Evolutionary conservation across 768 basidiomycete species (phyloP).

Genomic region (Russula vinacea): DNA sequence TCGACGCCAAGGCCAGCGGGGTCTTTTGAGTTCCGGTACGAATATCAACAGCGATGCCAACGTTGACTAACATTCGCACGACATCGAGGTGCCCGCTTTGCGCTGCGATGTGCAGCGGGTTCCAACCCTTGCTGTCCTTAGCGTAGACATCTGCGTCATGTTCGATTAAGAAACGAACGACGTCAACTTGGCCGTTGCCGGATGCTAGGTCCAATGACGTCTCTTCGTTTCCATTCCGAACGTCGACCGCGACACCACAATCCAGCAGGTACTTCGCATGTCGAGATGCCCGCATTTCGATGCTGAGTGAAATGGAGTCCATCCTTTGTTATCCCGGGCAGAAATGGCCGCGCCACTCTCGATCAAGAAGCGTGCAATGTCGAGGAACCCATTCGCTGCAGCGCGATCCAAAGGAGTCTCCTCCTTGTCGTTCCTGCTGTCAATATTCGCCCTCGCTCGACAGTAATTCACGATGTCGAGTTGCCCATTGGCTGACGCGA

Average conservation of each 20-base stretch:
- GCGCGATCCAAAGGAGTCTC: conserved; percentile 6
- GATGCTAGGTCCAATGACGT: conserved; percentile 8
- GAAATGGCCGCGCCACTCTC: background rate
- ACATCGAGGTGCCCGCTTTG: background rate
- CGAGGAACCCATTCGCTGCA: background rate
- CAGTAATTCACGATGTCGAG: background rate
- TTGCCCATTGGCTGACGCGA: background rate
- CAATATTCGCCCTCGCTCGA: conserved; percentile 5
- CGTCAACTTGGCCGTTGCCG: background rate
- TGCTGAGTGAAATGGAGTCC: conserved; percentile 8
- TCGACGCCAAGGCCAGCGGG: conserved; percentile 2
- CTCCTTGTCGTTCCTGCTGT: background rate
- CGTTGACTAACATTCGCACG: background rate
- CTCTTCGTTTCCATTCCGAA: background rate
- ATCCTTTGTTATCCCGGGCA: background rate
- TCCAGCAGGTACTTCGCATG: conserved; percentile 3
- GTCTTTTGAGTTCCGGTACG: background rate
- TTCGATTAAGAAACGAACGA: conserved; percentile 6
- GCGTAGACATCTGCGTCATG: background rate
- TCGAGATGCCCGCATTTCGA: conserved; percentile 4
- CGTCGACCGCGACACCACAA: background rate
- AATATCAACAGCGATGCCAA: background rate
- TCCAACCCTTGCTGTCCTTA: background rate
- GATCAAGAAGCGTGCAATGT: conserved; percentile 1
- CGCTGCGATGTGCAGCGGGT: background rate